These are phyloP conservation scores for Tulasnella sp. DNA, from an alignment of 768 basidiomycete genomes.

Conservation along the genomic window DNA sequence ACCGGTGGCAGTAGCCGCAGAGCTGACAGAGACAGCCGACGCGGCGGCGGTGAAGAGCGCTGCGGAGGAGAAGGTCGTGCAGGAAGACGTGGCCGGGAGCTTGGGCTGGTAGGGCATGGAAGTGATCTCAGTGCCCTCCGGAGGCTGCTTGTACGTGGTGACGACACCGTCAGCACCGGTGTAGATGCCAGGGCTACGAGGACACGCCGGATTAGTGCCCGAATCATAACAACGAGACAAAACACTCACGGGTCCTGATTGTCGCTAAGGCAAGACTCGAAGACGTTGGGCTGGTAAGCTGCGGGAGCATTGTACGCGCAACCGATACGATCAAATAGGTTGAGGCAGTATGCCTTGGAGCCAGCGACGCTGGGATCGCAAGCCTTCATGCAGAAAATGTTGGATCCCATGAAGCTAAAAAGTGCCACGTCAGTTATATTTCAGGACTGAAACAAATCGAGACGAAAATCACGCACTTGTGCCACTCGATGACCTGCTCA, in stretches of 20 bases:
- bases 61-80: constrained; percentile 22
- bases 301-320: constrained; percentile 21
- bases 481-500: constrained; percentile 21
- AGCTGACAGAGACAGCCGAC: not conserved
- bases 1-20: not conserved
- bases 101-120: constrained; percentile 23
- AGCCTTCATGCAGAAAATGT: constrained; percentile 27
- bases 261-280: constrained; percentile 22
- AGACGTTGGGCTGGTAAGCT: constrained; percentile 19
- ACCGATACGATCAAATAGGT: constrained; percentile 22
- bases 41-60: constrained; percentile 17
- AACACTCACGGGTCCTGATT: constrained; percentile 19
- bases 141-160: constrained; percentile 21
- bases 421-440: not conserved
- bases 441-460: not conserved
- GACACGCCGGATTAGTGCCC: not conserved
- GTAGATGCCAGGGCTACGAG: constrained; percentile 17
- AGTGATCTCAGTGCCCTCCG: constrained; percentile 17
- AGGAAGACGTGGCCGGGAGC: constrained; percentile 24
- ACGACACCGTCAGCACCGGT: constrained; percentile 19
- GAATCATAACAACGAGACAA: constrained; percentile 5
- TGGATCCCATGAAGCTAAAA: constrained; percentile 25
- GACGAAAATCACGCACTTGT: constrained; percentile 14
- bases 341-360: constrained; percentile 18
- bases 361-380: constrained; percentile 25